These are phyloP conservation scores for Colletotrichum karsti DNA, from an alignment of 2,329 filamentous ascomycete genomes.

Conservation along the genomic window DNA sequence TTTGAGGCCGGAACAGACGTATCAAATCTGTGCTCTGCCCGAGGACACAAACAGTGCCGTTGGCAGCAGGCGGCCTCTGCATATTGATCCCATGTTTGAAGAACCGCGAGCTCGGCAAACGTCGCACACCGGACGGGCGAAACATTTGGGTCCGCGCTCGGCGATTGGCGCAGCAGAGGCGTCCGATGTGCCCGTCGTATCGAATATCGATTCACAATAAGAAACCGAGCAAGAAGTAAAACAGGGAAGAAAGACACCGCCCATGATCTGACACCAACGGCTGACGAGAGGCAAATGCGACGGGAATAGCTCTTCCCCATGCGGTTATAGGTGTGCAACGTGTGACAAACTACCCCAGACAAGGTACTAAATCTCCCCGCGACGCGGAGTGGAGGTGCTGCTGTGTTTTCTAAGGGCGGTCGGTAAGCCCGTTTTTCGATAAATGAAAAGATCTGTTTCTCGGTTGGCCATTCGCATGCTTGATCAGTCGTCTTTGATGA, in stretches of 20 bases:
- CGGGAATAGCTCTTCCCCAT: background rate
- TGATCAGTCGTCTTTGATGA: background rate
- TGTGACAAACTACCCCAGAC: slow-evolving; percentile 5
- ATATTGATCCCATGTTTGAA: background rate
- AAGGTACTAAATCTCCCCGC: background rate
- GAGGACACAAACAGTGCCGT: background rate
- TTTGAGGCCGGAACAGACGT: background rate
- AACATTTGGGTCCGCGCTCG: background rate
- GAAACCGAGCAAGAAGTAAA: background rate
- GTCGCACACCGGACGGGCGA: background rate
- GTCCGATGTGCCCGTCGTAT: background rate
- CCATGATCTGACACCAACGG: slow-evolving; percentile 4
- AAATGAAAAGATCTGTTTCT: background rate
- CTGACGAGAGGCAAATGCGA: background rate
- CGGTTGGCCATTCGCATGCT: background rate
- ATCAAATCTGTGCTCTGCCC: background rate
- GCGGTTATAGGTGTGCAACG: background rate
- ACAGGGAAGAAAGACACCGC: background rate
- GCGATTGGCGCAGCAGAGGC: slow-evolving; percentile 1
- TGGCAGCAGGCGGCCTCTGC: background rate
- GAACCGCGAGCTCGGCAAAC: background rate
- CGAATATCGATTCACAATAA: background rate
- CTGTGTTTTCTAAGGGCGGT: background rate
- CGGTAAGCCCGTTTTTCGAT: background rate
- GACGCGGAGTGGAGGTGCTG: background rate